Base-by-base conservation (phyloP, 2,329 filamentous ascomycete genomes). In the Talaromyces sp. region DNA sequence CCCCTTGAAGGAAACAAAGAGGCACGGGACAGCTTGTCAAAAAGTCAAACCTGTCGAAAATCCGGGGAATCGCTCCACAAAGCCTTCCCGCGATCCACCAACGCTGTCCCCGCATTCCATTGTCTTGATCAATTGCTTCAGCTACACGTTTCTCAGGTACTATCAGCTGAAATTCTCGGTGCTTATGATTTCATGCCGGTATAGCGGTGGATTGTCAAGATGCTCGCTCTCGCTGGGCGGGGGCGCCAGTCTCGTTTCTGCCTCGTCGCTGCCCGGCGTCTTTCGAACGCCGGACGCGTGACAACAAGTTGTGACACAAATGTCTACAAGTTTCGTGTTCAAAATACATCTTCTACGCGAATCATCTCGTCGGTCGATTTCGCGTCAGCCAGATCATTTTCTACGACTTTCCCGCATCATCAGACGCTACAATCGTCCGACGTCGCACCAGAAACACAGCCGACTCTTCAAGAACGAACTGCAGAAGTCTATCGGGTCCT, bases 401-500 rank as follows among this genome's bases (percentile, higher is more conserved):
- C 56, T 43, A 59, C 56, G 41, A 59, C 22, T 31, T 45, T 45
- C 24, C 13, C 37, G 14, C 22, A 19, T 19, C 19, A 45, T 45
- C 56, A 59, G 52, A 37, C 52, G 52, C 19, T 24, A 59, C 37
- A 33, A 43, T 27, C 56, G 27, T n/a, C 37, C 22, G 37, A 19
- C 3, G 56, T 16, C 22, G 37, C 56, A 3, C 37, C 37, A 59
- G 37, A 43, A n/a, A 45, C 37, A 6, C 13, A 59, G 45, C 37
- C 14, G 16, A 27, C 56, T 2, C 50, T 48, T 27, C 13, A 41
- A 3, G 50, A 63, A 41, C 61, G 45, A 19, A 47, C 62, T 52
- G 73, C n/a, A 16, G 13, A 47, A 22, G n/a, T 77, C 65, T 69
- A 72, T 64, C 64, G 64, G 11, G 70, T 75, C 27, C 64, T 81